Base-by-base conservation (phyloP, 2,329 filamentous ascomycete genomes). In the Penicillium italicum region DNA sequence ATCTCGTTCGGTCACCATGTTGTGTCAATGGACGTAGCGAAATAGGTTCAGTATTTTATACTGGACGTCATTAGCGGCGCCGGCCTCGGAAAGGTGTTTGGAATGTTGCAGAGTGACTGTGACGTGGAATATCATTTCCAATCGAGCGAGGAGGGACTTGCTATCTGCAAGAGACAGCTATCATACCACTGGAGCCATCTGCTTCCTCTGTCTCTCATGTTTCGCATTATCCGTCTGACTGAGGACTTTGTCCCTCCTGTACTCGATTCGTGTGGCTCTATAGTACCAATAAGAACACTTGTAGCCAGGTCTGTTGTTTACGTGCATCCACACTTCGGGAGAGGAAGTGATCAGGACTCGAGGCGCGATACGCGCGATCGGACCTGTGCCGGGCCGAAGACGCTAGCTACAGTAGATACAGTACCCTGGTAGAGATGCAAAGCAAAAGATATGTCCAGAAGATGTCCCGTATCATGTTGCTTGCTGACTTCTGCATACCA, bases 231-330 rank as follows among this genome's bases (percentile, higher is more conserved):
- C 56, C 14, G 60, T 62, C 46, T 62, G 56, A 31, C 53, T 61
- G 51, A 62, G 61, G 40, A 62, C 53, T 33, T 62, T 62, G 36
- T 62, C 60, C 24, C 36, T 55, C 20, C 53, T 53, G 18, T 62
- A 52, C 51, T 62, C 60, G 16, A 62, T 56, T n/a, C 60, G 56
- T 20, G 31, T 18, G 9, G 58, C 60, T 16, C 8, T 36, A 36
- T 61, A 62, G 31, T 61, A 62, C 60, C 60, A 62, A 43, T 61
- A 51, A 1, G 58, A 61, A 26, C 60, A 56, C 45, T 62, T 61
- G 16, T 61, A 62, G 33, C 53, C 60, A 42, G 60, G 56, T 40
- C 61, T 62, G 37, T 61, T 59, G 46, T 62, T 62, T 12, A 62
- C 60, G 18, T 57, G 58, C 53, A 54, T 59, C 60, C 60, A 62